Conservation (phyloP, 176 grass and related monocot genomes). For the Leersia perrieri region DNA sequence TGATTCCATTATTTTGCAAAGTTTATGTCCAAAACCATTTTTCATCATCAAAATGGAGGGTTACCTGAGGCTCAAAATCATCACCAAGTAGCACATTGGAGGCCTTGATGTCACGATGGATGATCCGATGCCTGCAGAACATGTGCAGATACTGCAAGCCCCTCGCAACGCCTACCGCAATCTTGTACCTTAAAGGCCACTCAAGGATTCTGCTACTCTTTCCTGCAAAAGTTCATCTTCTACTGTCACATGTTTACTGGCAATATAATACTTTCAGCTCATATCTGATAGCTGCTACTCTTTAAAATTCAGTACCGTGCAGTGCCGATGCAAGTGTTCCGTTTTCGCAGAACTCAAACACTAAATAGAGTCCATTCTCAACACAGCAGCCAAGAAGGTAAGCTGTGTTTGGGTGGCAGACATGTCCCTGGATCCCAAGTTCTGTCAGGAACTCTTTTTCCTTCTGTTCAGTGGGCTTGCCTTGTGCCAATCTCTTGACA, state of each 20-base stretch:
- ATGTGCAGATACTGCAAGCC: conserved; percentile 91
- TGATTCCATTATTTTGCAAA: background rate
- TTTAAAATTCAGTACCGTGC: conserved; percentile 53
- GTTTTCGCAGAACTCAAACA: conserved; percentile 73
- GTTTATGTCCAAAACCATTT: background rate
- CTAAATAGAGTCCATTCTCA: conserved; percentile 80
- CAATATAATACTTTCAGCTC: background rate
- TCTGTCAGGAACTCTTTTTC: conserved; percentile 86
- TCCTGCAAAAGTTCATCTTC: conserved; percentile 45
- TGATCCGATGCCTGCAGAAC: conserved; percentile 80
- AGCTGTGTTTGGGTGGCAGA: conserved; percentile 89
- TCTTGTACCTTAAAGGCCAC: conserved; percentile 75
- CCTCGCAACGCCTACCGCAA: conserved; percentile 74
- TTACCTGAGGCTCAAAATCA: conserved; percentile 88
- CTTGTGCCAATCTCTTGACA: conserved; percentile 74
- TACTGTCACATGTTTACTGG: background rate
- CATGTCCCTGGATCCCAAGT: conserved; percentile 84
- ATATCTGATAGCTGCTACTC: background rate
- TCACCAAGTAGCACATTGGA: conserved; percentile 77
- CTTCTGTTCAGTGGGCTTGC: conserved; percentile 65
- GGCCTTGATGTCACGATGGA: conserved; percentile 93
- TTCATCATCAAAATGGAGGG: background rate
- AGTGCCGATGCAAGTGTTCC: conserved; percentile 72
- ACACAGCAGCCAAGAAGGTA: conserved; percentile 82
- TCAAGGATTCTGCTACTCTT: conserved; percentile 57